Conservation (phyloP, 2,329 filamentous ascomycete genomes). For the Tetracladium maxilliforme region DNA sequence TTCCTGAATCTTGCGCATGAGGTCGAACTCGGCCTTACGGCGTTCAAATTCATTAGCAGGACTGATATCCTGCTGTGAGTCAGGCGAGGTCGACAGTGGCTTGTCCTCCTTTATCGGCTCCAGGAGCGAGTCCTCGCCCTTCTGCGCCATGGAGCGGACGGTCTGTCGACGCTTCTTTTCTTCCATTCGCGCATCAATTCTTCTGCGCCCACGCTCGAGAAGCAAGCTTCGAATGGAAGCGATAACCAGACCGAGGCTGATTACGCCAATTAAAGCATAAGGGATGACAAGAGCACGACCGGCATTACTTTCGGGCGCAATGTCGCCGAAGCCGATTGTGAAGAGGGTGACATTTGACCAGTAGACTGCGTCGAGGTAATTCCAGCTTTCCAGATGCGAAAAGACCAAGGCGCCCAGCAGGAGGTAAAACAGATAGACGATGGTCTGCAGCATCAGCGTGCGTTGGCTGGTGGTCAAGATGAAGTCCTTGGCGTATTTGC, state of each 20-base stretch:
- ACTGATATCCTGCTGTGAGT: constrained; percentile 1
- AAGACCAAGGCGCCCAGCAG: constrained; percentile 67
- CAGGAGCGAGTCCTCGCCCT: constrained; percentile 30
- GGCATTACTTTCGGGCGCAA: constrained; percentile 29
- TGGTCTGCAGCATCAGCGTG: constrained; percentile 82
- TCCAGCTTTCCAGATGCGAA: constrained; percentile 55
- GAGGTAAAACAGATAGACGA: constrained; percentile 70
- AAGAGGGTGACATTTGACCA: constrained; percentile 63
- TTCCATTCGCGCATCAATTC: constrained; percentile 39
- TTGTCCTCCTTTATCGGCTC: constrained; percentile 19
- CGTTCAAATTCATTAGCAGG: constrained; percentile 35
- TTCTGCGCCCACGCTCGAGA: constrained; percentile 38
- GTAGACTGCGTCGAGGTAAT: constrained; percentile 64
- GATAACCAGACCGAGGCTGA: constrained; percentile 73
- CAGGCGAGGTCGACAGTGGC: constrained; percentile 3
- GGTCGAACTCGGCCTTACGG: constrained; percentile 55
- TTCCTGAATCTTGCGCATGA: constrained; percentile 71
- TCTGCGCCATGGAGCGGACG: constrained; percentile 27
- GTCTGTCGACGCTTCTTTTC: constrained; percentile 39
- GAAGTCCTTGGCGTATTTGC: constrained; percentile 68
- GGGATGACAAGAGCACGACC: constrained; percentile 65
- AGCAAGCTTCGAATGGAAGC: constrained; percentile 58
- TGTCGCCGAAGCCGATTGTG: constrained; percentile 49
- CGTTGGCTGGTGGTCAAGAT: constrained; percentile 65
- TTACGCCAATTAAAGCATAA: constrained; percentile 69